phyloP scores from a whole-genome alignment of 192 early-diverging fungal species.

The Diversispora eburnea region DNA sequence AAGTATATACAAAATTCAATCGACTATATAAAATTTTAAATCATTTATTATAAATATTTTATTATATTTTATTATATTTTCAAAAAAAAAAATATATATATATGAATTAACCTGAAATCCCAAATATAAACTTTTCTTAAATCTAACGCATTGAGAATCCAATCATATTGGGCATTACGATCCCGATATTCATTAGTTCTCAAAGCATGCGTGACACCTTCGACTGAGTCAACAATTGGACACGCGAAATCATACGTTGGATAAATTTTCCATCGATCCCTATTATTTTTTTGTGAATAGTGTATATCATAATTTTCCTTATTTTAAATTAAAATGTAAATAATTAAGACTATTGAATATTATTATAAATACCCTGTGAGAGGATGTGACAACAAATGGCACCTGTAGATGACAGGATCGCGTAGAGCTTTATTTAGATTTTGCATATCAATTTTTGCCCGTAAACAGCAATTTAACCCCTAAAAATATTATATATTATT shows the following conservation, averaged over 20 bases:
- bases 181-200: constrained; percentile 98
- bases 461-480: constrained; percentile 79
- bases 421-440: constrained; percentile 88
- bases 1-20: constrained; percentile 96
- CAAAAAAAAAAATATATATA: not conserved
- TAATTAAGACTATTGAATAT: not conserved
- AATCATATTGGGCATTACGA: constrained; percentile 93
- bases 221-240: constrained; percentile 91
- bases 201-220: constrained; percentile 98
- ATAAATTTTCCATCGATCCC: constrained; percentile 91
- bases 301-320: not conserved
- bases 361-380: constrained; percentile 62
- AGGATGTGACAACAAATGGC: constrained; percentile 87
- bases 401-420: constrained; percentile 96
- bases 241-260: constrained; percentile 99
- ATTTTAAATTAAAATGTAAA: not conserved
- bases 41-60: not conserved
- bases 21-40: constrained; percentile 43
- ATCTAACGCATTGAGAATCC: constrained; percentile 86
- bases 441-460: constrained; percentile 93
- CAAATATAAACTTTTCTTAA: constrained; percentile 89
- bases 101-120: constrained; percentile 64
- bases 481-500: constrained; percentile 19
- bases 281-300: not conserved
- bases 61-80: too few species aligned